Base-by-base conservation (phyloP, 805 yeast genomes). In the Teunomyces atbi region DNA sequence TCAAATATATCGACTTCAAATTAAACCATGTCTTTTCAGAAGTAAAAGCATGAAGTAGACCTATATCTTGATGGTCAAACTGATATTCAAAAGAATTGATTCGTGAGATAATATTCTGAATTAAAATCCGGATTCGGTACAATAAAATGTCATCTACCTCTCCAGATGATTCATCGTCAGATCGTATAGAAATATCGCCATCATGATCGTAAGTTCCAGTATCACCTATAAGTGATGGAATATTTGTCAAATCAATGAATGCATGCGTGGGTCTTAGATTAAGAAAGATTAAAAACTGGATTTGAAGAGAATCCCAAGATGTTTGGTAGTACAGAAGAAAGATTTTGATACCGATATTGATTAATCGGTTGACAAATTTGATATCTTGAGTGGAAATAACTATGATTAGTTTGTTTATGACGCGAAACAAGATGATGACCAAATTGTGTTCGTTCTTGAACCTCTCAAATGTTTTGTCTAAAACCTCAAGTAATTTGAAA, bases 361-460 rank as follows among this genome's bases (percentile, higher is more conserved):
- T 66, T 3, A 81, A 50, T 15, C 56, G 52, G 49, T 73, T 54
- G 3, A 77, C 69, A 16, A 68, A 56, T 4, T 57, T 45, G 5
- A 75, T 56, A 52, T 78, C 69, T 4, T 66, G 58, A 0, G 77
- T 70, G 2, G 79, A 66, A 4, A 74, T 57, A n/a, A 66, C 61
- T 0, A 76, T 51, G 5, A 82, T 52, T 3, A 74, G 53, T 29
- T 68, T 70, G 56, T 82, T 83, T 13, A 77, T 59, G 12, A 83
- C 59, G 43, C 69, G 68, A 37, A 82, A 56, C 2, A 61, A 45
- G 5, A 51, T 42, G 2, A 64, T 51, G 19, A 60, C 48, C 18
- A 63, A 42, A 2, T 58, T 42, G 37, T 51, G 56, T 44, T 69
- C 73, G 27, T 59, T 61, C 46, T 54, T 57, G 40, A 48, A 55